phyloP scores from a whole-genome alignment of 345 rosid species.

The Atalantia buxifolia region DNA sequence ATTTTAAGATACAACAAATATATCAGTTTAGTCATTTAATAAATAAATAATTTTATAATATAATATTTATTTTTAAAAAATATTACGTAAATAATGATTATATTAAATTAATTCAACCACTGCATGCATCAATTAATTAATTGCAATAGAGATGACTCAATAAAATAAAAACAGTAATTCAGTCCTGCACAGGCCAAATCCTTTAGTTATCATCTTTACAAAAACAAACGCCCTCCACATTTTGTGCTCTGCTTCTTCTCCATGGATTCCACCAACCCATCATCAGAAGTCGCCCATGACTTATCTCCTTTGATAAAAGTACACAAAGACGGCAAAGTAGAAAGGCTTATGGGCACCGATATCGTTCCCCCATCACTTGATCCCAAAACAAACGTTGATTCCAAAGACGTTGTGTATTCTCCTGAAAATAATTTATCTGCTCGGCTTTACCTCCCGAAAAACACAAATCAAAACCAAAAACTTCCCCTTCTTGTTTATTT shows the following conservation, averaged over 20 bases:
- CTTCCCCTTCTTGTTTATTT: conserved; percentile 44
- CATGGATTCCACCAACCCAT: conserved; percentile 19
- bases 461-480: conserved; percentile 16
- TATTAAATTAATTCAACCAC: too few relatives aligned
- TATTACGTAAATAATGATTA: too few relatives aligned
- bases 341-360: conserved; percentile 34
- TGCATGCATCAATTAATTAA: too few relatives aligned
- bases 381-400: conserved; percentile 40
- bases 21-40: too few relatives aligned
- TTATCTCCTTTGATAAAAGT: conserved; percentile 30
- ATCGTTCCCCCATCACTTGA: conserved; percentile 39
- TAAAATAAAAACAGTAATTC: too few relatives aligned
- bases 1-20: accelerated
- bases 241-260: not conserved
- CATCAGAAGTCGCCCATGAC: conserved; percentile 33
- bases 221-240: not conserved
- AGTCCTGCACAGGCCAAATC: too few relatives aligned
- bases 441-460: conserved; percentile 40
- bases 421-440: conserved; percentile 13
- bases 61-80: too few relatives aligned
- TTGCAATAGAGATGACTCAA: too few relatives aligned
- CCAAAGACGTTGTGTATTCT: conserved; percentile 43
- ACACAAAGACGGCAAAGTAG: conserved; percentile 53
- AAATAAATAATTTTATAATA: too few relatives aligned
- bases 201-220: too few relatives aligned